Percentiles rank a stretch among this genome's conserved stretches.
These are phyloP conservation scores for Diaporthe helianthi DNA, from an alignment of 2,329 filamentous ascomycete species.

Conservation along the genomic window DNA sequence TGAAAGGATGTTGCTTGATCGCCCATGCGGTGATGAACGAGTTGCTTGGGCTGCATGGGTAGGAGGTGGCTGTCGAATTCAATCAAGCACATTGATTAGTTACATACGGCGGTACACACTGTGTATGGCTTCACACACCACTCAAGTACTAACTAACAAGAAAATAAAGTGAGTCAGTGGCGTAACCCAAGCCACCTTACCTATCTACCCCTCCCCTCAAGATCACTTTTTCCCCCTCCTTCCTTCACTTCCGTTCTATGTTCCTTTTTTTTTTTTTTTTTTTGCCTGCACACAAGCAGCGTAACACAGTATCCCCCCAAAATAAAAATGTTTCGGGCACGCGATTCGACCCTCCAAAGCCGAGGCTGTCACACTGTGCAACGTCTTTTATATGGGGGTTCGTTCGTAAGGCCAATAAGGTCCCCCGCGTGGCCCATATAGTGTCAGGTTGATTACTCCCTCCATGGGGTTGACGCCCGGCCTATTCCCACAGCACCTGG, in stretches of 20 bases:
- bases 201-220: neutral
- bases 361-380: conserved; percentile 15
- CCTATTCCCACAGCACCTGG: neutral
- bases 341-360: conserved; percentile 1
- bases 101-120: too few species aligned
- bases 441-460: conserved; percentile 17
- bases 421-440: neutral
- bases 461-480: neutral
- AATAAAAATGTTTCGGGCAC: conserved; percentile 8
- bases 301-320: conserved; percentile 15
- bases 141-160: neutral
- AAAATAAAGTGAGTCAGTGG: conserved; percentile 26
- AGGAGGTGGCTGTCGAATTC: too few species aligned
- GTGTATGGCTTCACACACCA: conserved; percentile 23
- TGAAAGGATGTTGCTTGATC: conserved; percentile 1
- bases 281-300: neutral
- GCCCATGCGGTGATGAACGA: neutral
- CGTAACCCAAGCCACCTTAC: neutral
- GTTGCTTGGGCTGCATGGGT: neutral
- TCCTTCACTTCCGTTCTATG: neutral
- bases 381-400: conserved; percentile 1
- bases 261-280: neutral
- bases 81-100: too few species aligned
- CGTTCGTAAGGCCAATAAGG: conserved; percentile 4
- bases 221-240: neutral